A percentile compares a stretch with the other conserved stretches of the same genome.
Conservation (phyloP, 2,329 filamentous ascomycete genomes). For the Penicillium sp. region DNA sequence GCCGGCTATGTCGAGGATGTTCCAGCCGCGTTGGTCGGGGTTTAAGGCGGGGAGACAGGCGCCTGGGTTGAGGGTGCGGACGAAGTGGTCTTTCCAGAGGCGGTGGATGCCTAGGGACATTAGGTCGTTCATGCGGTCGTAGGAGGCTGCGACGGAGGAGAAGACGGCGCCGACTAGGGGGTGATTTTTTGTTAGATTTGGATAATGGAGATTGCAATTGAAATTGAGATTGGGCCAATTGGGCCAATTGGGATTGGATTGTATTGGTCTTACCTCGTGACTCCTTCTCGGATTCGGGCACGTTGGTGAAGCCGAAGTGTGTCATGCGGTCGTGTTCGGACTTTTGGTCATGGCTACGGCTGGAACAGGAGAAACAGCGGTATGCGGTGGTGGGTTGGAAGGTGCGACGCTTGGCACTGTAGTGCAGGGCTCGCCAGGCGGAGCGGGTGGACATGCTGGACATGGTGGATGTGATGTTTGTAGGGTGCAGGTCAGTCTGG, state of each 20-base stretch:
- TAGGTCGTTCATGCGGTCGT: conserved; percentile 98
- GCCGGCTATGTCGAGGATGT: conserved; percentile 91
- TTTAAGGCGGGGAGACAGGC: conserved; percentile 43
- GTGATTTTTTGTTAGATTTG: conserved; percentile 1
- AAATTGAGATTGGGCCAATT: background rate
- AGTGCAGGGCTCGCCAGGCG: conserved; percentile 37
- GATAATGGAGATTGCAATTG: too few relatives aligned
- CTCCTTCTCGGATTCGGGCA: conserved; percentile 76
- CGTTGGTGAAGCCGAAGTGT: conserved; percentile 86
- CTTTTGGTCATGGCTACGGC: conserved; percentile 39
- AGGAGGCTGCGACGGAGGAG: conserved; percentile 87
- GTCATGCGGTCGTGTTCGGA: conserved; percentile 59
- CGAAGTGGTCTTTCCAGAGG: conserved; percentile 96
- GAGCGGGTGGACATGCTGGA: conserved; percentile 35
- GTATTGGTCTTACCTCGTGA: conserved; percentile 52
- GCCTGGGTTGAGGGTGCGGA: conserved; percentile 83
- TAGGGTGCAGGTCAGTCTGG: background rate
- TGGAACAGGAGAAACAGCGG: conserved; percentile 52
- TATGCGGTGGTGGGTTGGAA: conserved; percentile 34
- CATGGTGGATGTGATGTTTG: conserved; percentile 6
- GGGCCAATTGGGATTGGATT: background rate
- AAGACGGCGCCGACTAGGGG: conserved; percentile 78
- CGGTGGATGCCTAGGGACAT: conserved; percentile 98
- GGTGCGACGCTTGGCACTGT: conserved; percentile 32
- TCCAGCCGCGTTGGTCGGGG: conserved; percentile 51